phyloP scores from a whole-genome alignment of 225 moss, liverwort and hornwort species.

The Polytrichum formosum region DNA sequence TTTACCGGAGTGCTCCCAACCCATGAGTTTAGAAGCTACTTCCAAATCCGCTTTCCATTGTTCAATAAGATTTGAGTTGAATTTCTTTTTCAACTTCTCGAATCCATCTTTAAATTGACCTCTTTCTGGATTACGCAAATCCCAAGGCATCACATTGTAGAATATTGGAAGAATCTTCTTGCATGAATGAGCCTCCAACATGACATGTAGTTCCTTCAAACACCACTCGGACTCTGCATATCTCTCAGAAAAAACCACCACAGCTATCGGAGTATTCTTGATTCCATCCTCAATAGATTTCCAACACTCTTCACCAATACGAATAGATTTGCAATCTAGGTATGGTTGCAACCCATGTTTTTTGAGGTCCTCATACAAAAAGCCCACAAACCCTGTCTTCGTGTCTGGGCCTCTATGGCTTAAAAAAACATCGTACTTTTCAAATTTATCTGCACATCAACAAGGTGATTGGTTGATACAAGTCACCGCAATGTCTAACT shows the following conservation, averaged over 20 bases:
- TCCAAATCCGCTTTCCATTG: constrained; percentile 7
- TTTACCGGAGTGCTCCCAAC: neutral
- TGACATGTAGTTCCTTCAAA: constrained; percentile 2
- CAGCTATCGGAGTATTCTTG: neutral
- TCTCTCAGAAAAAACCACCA: neutral
- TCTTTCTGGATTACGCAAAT: neutral
- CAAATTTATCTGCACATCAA: too few species aligned
- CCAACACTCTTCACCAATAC: neutral
- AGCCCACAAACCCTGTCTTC: neutral
- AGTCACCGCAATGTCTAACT: too few species aligned
- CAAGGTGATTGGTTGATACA: too few species aligned
- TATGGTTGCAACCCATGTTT: neutral
- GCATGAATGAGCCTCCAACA: neutral
- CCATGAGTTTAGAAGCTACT: neutral
- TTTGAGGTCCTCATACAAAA: neutral
- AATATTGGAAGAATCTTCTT: neutral
- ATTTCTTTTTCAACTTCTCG: neutral
- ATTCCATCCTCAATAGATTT: neutral
- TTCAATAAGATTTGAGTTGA: neutral
- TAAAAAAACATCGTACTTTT: neutral
- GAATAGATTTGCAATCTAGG: neutral
- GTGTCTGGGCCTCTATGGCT: neutral
- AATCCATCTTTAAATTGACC: neutral
- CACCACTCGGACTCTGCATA: neutral
- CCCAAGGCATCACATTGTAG: neutral